These are phyloP conservation scores for Lablab purpureus DNA, from an alignment of 306 rosid species.

Conservation along the genomic window DNA sequence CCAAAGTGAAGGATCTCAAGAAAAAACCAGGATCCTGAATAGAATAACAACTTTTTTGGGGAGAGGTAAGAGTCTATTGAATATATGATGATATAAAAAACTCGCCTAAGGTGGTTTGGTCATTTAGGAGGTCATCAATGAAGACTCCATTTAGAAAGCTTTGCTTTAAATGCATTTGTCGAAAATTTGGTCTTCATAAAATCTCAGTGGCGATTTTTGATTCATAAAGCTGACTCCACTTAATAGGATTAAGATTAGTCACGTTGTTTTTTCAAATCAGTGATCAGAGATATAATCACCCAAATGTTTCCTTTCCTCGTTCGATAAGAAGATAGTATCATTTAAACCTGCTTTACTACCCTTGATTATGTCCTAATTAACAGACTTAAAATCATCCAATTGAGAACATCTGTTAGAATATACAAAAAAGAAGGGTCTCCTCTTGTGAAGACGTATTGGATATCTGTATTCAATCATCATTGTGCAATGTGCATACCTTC, in stretches of 20 bases:
- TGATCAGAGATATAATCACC: slow-evolving; percentile 24
- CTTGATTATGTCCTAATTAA: slow-evolving; percentile 22
- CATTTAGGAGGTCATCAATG: too few species aligned
- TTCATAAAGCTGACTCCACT: too few species aligned
- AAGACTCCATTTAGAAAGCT: too few species aligned
- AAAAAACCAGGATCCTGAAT: too few species aligned
- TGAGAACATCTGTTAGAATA: slow-evolving; percentile 15
- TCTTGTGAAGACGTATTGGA: slow-evolving; percentile 15
- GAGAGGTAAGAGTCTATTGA: too few species aligned
- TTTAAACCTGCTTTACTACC: slow-evolving; percentile 8
- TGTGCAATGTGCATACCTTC: slow-evolving; percentile 14
- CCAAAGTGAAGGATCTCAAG: too few species aligned
- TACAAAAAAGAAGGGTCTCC: slow-evolving; percentile 6
- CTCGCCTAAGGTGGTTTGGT: too few species aligned
- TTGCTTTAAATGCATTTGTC: too few species aligned
- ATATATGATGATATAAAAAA: too few species aligned
- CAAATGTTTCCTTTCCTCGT: neutral
- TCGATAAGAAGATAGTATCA: neutral
- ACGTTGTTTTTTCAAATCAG: slow-evolving; percentile 13
- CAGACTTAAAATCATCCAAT: slow-evolving; percentile 9
- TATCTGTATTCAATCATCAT: neutral
- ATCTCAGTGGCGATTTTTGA: too few species aligned
- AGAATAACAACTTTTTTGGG: too few species aligned
- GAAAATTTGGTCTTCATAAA: too few species aligned
- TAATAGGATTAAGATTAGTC: neutral